These are phyloP conservation scores for Colletotrichum sp. DNA, from an alignment of 2,329 filamentous ascomycete genomes.

Conservation along the genomic window DNA sequence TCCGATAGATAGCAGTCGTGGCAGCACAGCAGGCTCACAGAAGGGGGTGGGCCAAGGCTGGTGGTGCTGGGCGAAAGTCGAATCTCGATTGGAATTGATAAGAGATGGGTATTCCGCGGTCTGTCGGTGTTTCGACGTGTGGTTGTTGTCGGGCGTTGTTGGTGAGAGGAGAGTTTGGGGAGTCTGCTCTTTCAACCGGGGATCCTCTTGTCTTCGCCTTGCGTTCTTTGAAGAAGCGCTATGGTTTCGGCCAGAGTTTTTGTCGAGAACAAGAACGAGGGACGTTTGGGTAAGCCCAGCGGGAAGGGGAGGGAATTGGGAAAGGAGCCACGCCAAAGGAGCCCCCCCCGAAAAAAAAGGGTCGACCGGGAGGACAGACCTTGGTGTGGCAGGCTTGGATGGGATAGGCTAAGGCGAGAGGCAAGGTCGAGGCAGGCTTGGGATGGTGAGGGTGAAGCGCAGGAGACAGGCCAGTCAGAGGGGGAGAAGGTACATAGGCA, in stretches of 20 bases:
- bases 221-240: not conserved
- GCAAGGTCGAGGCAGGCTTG: slow-evolving; percentile 7
- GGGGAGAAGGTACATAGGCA: not conserved
- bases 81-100: slow-evolving; percentile 12
- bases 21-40: not conserved
- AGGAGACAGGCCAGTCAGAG: not conserved
- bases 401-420: slow-evolving; percentile 13
- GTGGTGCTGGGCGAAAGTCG: not conserved
- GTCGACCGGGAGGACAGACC: slow-evolving; percentile 11
- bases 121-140: not conserved
- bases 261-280: slow-evolving; percentile 13
- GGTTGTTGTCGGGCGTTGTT: not conserved
- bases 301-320: slow-evolving; percentile 13
- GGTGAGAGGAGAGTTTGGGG: not conserved
- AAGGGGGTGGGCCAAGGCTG: slow-evolving; percentile 19
- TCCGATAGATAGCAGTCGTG: slow-evolving; percentile 6
- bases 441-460: not conserved
- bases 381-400: slow-evolving; percentile 15
- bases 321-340: slow-evolving; percentile 15
- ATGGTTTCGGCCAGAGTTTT: slow-evolving; percentile 7
- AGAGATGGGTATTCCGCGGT: not conserved
- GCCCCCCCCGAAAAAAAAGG: slow-evolving; percentile 11
- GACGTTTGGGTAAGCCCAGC: slow-evolving; percentile 19
- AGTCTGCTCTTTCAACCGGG: not conserved
- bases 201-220: not conserved